phyloP scores from a whole-genome alignment of 352 stramenopile species.

The Pythium pyrilobum region DNA sequence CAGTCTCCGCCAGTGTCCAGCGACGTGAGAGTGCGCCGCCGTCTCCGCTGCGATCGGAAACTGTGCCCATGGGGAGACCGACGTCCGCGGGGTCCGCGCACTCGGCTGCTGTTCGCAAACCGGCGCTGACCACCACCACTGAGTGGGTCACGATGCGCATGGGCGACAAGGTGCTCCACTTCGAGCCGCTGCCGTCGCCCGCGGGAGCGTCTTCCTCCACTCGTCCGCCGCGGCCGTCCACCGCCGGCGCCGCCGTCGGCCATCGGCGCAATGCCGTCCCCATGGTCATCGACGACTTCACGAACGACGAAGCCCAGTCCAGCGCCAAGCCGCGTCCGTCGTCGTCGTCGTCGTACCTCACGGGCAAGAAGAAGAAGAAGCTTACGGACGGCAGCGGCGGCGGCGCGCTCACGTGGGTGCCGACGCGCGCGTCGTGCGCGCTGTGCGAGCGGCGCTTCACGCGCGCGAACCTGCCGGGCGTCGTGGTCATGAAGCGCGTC shows the following conservation, averaged over 20 bases:
- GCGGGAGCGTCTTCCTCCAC: not conserved
- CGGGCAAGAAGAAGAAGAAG: not conserved
- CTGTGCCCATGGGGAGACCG: not conserved
- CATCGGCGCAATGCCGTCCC: constrained; percentile 15
- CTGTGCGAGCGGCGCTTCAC: constrained; percentile 21
- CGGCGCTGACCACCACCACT: not conserved
- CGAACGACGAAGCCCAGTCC: not conserved
- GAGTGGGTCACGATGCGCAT: constrained; percentile 21
- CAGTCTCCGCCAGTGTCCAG: too few species aligned
- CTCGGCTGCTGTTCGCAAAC: not conserved
- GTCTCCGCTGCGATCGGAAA: too few species aligned
- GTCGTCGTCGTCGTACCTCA: constrained; percentile 15
- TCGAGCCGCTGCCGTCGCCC: constrained; percentile 16
- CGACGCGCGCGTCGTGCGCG: constrained; percentile 17
- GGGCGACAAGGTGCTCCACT: constrained; percentile 13
- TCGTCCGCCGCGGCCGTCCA: constrained; percentile 6
- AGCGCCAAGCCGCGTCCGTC: not conserved
- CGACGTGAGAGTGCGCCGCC: too few species aligned
- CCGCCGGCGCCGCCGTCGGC: not conserved
- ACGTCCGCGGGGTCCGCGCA: constrained; percentile 1
- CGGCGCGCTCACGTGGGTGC: constrained; percentile 18
- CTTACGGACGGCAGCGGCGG: not conserved
- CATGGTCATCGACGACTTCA: constrained; percentile 17
- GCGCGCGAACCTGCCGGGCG: constrained; percentile 17
- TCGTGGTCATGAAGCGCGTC: constrained; percentile 26